Base-by-base conservation (phyloP, 306 rosid genomes). In the Dalbergia cochinchinensis region DNA sequence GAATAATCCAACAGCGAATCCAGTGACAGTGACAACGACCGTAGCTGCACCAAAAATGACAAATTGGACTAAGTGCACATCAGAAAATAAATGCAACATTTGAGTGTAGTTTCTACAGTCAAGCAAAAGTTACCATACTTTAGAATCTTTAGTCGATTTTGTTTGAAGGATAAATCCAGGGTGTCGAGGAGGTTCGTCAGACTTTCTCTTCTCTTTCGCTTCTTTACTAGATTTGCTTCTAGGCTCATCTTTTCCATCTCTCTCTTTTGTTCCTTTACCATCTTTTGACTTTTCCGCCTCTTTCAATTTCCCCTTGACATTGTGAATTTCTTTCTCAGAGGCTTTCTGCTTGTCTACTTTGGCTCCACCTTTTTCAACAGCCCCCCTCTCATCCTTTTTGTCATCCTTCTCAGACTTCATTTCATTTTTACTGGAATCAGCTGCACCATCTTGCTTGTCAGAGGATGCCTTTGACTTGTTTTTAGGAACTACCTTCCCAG, bases 121-220 rank as follows among this genome's bases (percentile, higher is more conserved):
- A 71, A 37, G 79, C 71, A 65, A 58, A 39, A 73, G 84, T 65
- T 48, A 83, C 50, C 88, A 58, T 93, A 95, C 99, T 80, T 93
- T 96, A 60, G 91, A 90, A 74, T 89, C 98, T 83, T 88, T 91
- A 79, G 87, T 77, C 64, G 78, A 58, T 78, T 86, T 93, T 5
- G 99, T 86, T 80, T 85, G 91, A 76, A 96, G 83, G 83, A 96
- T 87, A 50, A 91, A 88, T 70, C 99, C 99, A 37, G 98, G 89
- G 88, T 92, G 97, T 53, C 98, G 93, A 76, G 98, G 99, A 88
- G 91, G 91, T 82, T 96, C 99, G 78, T 92, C 99, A 74, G 88
- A 72, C 87, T 88, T 95, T 72, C 76, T 91, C 84, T 85, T 91
- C 69, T 93, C 99, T 82, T 93, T 93, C 72, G 78, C 65, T 69